These are phyloP conservation scores for Mycosarcoma mackinlayi DNA, from an alignment of 1,284 basidiomycete genomes.

Conservation along the genomic window DNA sequence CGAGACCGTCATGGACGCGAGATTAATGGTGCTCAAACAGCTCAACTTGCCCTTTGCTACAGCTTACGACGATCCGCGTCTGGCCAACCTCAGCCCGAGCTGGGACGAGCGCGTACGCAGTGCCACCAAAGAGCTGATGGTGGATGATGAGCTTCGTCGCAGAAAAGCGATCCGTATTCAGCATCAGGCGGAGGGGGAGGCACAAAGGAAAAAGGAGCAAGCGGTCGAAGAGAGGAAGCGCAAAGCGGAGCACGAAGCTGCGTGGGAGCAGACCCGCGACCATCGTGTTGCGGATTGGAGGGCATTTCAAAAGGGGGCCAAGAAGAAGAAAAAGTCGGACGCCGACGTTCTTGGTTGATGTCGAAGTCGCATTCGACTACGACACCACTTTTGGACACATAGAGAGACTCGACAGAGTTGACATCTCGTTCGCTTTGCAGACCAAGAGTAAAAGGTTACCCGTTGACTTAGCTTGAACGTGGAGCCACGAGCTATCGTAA, in stretches of 20 bases:
- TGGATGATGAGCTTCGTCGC: constrained; percentile 73
- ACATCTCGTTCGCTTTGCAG: not conserved
- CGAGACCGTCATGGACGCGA: constrained; percentile 67
- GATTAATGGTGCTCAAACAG: constrained; percentile 68
- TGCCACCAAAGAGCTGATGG: constrained; percentile 72
- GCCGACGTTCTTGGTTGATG: constrained; percentile 54
- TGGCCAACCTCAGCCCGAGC: constrained; percentile 69
- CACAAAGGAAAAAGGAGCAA: constrained; percentile 71
- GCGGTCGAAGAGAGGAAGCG: constrained; percentile 69
- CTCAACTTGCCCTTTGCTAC: constrained; percentile 66
- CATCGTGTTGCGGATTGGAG: constrained; percentile 65
- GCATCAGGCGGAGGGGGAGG: constrained; percentile 73
- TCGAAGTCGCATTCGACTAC: no score
- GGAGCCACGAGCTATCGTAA: no score
- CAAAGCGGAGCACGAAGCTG: constrained; percentile 70
- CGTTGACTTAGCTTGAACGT: no score
- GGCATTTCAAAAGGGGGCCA: constrained; percentile 57
- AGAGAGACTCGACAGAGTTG: not conserved
- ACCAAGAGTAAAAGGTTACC: no score
- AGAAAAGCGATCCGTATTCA: constrained; percentile 70
- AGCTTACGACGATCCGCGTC: constrained; percentile 66
- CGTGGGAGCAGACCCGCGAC: constrained; percentile 71
- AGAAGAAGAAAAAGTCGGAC: constrained; percentile 61
- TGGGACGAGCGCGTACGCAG: constrained; percentile 70
- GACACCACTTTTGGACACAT: not conserved